phyloP scores from a whole-genome alignment of 441 rosid genomes.

The Adansonia madagascariensis region DNA sequence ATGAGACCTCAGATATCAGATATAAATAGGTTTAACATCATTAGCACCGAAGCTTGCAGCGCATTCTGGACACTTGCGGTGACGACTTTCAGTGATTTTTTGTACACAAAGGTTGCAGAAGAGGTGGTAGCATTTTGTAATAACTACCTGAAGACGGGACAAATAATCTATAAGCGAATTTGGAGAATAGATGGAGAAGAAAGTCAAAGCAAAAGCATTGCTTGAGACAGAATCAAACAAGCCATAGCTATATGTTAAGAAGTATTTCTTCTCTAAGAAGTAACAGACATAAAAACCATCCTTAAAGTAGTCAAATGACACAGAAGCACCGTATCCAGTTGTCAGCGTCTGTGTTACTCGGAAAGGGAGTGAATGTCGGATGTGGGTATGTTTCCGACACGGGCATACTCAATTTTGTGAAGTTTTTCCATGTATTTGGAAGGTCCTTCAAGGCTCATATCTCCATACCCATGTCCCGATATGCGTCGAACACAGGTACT shows the following conservation, averaged over 20 bases:
- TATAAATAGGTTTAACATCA: conserved; percentile 88
- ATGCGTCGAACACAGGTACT: too few species aligned
- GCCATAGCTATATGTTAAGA: not conserved
- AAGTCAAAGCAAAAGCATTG: not conserved
- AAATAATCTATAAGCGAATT: conserved; percentile 20
- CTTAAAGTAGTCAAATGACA: not conserved
- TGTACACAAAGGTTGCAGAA: conserved; percentile 92
- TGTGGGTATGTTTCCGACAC: too few species aligned
- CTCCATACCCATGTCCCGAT: too few species aligned
- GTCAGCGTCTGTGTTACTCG: not conserved
- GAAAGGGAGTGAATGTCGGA: too few species aligned
- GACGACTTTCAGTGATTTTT: conserved; percentile 73
- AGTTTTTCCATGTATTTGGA: too few species aligned
- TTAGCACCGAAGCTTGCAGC: conserved; percentile 82
- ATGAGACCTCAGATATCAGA: conserved; percentile 39
- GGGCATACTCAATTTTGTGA: too few species aligned
- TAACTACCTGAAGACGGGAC: conserved; percentile 72
- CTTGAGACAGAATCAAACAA: not conserved
- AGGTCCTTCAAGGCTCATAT: too few species aligned
- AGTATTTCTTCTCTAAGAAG: not conserved
- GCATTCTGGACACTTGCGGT: conserved; percentile 89
- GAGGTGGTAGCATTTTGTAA: conserved; percentile 93
- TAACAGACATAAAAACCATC: not conserved
- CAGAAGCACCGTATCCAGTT: not conserved
- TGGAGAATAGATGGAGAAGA: not conserved